A percentile compares a stretch with the other conserved stretches of the same genome.
Conservation (phyloP, 2,329 filamentous ascomycete genomes). For the Aspergillus carbonarius region DNA sequence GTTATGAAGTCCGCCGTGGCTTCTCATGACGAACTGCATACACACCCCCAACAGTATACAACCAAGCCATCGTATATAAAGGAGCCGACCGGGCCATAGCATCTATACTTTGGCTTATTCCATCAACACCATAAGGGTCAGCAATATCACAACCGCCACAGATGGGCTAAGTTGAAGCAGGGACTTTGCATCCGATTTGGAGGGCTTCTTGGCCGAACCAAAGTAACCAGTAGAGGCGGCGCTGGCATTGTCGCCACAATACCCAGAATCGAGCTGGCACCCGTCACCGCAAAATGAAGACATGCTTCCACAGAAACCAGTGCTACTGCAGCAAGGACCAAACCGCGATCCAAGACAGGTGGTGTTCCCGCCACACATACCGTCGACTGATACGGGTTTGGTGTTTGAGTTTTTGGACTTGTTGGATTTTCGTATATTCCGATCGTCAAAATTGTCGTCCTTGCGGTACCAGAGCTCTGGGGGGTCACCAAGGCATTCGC, state of each 20-base stretch:
- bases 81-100: too few relatives aligned
- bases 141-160: constrained; percentile 9
- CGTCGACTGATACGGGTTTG: constrained; percentile 31
- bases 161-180: background rate
- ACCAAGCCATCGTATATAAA: background rate
- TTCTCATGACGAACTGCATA: background rate
- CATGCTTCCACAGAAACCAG: constrained; percentile 32
- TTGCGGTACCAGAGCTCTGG: constrained; percentile 44
- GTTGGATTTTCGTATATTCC: constrained; percentile 16
- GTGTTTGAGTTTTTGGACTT: constrained; percentile 9
- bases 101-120: background rate
- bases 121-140: constrained; percentile 9
- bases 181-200: constrained; percentile 14
- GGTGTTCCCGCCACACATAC: constrained; percentile 35
- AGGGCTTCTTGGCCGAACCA: constrained; percentile 7
- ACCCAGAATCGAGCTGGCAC: constrained; percentile 31
- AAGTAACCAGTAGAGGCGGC: background rate
- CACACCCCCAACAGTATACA: background rate
- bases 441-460: constrained; percentile 26
- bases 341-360: constrained; percentile 37
- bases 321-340: constrained; percentile 34
- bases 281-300: constrained; percentile 31
- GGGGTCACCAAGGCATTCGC: constrained; percentile 43
- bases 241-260: constrained; percentile 22
- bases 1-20: background rate